A percentile compares a stretch with the other conserved stretches of the same genome.
These are phyloP conservation scores for Teunomyces kruisii DNA, from an alignment of 805 yeast genomes.

Conservation along the genomic window DNA sequence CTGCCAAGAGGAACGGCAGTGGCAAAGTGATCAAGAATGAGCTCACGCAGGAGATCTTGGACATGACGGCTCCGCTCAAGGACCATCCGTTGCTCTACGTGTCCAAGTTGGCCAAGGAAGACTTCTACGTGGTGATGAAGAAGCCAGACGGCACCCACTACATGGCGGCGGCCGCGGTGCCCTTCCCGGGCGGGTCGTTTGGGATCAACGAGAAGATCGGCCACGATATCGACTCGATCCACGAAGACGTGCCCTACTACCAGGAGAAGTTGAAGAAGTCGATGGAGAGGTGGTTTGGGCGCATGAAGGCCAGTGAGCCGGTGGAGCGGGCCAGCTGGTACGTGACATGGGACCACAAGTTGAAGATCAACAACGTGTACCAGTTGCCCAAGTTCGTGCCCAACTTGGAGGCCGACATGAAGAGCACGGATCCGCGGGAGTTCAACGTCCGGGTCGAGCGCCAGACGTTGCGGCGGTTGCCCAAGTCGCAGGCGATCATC, in stretches of 20 bases:
- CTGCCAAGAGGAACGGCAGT: constrained; percentile 21
- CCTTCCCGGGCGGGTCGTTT: constrained; percentile 78
- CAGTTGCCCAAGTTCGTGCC: constrained; percentile 47
- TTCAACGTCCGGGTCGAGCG: constrained; percentile 72
- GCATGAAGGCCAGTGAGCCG: constrained; percentile 58
- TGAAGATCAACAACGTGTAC: constrained; percentile 57
- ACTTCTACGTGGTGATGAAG: constrained; percentile 63
- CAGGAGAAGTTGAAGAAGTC: constrained; percentile 61
- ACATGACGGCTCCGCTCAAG: constrained; percentile 57
- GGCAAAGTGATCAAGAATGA: constrained; percentile 59
- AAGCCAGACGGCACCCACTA: constrained; percentile 59
- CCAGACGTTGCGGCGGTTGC: constrained; percentile 67
- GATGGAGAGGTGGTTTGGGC: constrained; percentile 71
- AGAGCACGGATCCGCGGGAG: constrained; percentile 45
- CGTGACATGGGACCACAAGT: constrained; percentile 69
- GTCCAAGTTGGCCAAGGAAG: constrained; percentile 73
- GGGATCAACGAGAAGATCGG: constrained; percentile 63
- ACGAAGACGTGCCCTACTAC: constrained; percentile 69
- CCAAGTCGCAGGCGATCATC: constrained; percentile 62
- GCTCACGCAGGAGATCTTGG: constrained; percentile 60
- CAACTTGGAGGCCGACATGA: constrained; percentile 29
- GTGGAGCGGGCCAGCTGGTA: constrained; percentile 79
- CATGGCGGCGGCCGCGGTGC: constrained; percentile 71
- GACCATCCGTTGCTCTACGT: constrained; percentile 64
- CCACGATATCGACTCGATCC: constrained; percentile 60